Base-by-base conservation (phyloP, 208 protist species). In the Herpetomonas samuelpessoai region DNA sequence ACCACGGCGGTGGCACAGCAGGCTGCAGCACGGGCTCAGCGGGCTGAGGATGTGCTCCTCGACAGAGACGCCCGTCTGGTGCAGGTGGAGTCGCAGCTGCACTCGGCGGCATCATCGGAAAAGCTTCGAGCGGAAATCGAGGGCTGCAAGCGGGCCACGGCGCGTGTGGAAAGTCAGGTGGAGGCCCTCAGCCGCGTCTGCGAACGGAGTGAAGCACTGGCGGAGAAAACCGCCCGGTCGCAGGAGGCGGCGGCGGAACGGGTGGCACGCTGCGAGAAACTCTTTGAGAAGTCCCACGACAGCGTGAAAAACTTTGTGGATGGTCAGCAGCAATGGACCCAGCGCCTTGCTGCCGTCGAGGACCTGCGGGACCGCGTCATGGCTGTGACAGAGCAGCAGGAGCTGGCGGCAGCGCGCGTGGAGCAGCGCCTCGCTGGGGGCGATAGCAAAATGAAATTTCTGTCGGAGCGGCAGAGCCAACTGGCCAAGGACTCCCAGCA, bases 121-220 rank as follows among this genome's bases (percentile, higher is more conserved):
- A 74, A 73, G 35, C 69, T 91, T 1, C 63, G 62, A 18, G 81
- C 79, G 4, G 83, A 87, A 50, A 72, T 93, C 45, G 86, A 88
- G 71, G 76, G 70, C 22, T 82, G 74, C 47, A 79, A 76, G 65
- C 76, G 81, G 19, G 70, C 66, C 22, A 62, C 74, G 1, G 65
- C 51, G 6, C 83, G 81, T 6, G 71, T 83, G 12, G 87, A 91
- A 63, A 84, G 81, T 31, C 75, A 70, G 45, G 62, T 91, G 58
- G 81, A 83, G 35, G 76, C 76, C 9, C 51, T 83, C 19, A 52
- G 68, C n/a, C 65, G 63, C 0, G 61, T 81, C 50, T 83, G 73
- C 60, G 70, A 75, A 26, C 76, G 83, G 2, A 66, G 65, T 9
- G 81, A 86, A 58, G 65, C 71, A 44, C 31, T 76, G 18, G 76